Evolutionary conservation across 2,329 filamentous ascomycete species (phyloP).

Genomic region (Penicillium hesseltinei): DNA sequence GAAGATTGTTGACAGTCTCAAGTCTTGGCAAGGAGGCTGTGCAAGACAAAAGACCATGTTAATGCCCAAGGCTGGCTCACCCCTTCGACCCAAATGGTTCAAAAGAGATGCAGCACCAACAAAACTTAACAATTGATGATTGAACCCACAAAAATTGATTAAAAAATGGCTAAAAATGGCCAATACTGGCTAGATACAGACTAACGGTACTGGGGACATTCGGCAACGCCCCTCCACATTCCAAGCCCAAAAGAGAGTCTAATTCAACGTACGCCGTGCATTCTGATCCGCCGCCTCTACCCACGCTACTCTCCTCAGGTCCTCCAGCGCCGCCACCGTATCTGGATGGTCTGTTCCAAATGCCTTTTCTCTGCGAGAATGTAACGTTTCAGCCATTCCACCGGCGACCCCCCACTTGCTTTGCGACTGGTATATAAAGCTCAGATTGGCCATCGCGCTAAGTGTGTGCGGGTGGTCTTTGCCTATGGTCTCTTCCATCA

Average conservation of each 20-base stretch:
- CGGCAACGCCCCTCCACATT: neutral
- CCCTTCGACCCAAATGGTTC: neutral
- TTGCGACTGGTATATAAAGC: constrained; percentile 15
- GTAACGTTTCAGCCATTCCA: constrained; percentile 7
- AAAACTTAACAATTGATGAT: neutral
- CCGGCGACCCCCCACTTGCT: constrained; percentile 11
- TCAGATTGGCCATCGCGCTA: constrained; percentile 11
- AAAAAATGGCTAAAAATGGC: neutral
- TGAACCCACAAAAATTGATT: neutral
- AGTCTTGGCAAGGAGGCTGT: constrained; percentile 17
- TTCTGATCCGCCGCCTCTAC: constrained; percentile 13
- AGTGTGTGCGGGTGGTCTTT: constrained; percentile 12
- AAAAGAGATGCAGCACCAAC: neutral
- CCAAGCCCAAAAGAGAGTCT: neutral
- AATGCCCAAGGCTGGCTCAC: neutral
- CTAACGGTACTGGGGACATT: neutral
- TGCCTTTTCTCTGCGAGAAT: constrained; percentile 1
- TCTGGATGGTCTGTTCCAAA: constrained; percentile 11
- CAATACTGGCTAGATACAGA: neutral
- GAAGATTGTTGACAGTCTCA: neutral
- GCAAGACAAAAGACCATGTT: neutral
- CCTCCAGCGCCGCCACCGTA: constrained; percentile 10
- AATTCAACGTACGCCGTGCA: constrained; percentile 9
- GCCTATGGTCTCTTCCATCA: constrained; percentile 13
- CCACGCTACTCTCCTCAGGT: constrained; percentile 8